Evolutionary conservation across 345 rosid species (phyloP).

Genomic region (Euphorbia lathyris): DNA sequence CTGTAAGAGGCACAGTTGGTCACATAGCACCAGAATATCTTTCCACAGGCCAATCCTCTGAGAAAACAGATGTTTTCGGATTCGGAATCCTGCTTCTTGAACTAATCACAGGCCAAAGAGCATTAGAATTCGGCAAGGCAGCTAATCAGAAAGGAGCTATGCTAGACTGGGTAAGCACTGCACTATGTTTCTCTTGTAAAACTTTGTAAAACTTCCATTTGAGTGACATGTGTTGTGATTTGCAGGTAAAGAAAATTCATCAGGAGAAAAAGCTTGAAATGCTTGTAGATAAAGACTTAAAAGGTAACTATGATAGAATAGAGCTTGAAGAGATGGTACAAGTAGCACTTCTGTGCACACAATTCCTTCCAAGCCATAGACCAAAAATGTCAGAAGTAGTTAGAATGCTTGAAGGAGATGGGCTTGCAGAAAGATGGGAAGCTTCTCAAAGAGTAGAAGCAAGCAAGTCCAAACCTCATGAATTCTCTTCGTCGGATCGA

Average conservation of each 20-base stretch:
- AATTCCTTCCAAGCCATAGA: conserved; percentile 79
- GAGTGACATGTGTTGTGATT: conserved; percentile 5
- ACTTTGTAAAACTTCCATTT: neutral
- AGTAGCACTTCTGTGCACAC: conserved; percentile 89
- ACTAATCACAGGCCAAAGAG: conserved; percentile 88
- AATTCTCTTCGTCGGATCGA: conserved; percentile 82
- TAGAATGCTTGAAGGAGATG: conserved; percentile 98
- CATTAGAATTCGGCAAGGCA: conserved; percentile 85
- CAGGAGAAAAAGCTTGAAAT: conserved; percentile 85
- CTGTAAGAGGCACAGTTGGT: conserved; percentile 96
- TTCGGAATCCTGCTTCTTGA: conserved; percentile 95
- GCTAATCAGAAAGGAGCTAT: conserved; percentile 96
- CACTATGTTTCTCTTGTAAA: neutral
- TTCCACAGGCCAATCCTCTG: conserved; percentile 96
- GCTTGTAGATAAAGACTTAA: conserved; percentile 85
- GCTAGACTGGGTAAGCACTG: conserved; percentile 76
- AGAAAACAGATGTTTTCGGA: conserved; percentile 95
- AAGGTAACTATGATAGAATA: conserved; percentile 69
- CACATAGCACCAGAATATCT: conserved; percentile 98
- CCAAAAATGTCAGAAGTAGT: conserved; percentile 98
- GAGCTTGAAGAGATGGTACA: conserved; percentile 95
- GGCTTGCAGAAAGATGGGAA: conserved; percentile 97
- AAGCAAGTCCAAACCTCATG: conserved; percentile 55
- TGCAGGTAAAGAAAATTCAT: conserved; percentile 81
- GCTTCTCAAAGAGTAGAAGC: conserved; percentile 82